Evolutionary conservation across 1,284 basidiomycete species (phyloP).

Genomic region (Microbotryum silenes-acaulis): DNA sequence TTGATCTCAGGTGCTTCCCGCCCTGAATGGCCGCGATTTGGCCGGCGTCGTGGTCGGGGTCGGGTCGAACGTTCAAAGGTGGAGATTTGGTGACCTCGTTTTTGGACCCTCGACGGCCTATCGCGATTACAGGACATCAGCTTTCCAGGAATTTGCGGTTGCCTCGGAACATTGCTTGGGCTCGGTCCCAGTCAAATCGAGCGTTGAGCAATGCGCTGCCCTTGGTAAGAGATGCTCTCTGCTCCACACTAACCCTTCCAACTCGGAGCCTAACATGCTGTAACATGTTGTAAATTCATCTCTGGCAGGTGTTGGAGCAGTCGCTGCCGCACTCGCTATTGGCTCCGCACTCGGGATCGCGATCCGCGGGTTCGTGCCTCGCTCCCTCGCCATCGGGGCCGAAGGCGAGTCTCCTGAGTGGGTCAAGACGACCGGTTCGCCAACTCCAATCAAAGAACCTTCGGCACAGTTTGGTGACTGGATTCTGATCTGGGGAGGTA

Average conservation of each 20-base stretch:
- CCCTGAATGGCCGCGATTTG: constrained; percentile 10
- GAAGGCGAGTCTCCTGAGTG: constrained; percentile 12
- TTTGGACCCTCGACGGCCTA: constrained; percentile 16
- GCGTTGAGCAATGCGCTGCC: constrained; percentile 11
- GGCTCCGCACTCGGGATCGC: constrained; percentile 8
- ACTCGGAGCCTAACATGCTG: too few relatives aligned
- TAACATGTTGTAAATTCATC: background rate
- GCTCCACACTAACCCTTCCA: too few relatives aligned
- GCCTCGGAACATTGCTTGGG: constrained; percentile 13
- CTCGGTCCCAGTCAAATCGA: background rate
- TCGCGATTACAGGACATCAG: constrained; percentile 16
- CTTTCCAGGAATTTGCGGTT: constrained; percentile 15
- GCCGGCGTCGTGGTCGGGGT: constrained; percentile 9
- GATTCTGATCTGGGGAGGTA: constrained; percentile 20
- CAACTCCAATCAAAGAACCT: background rate
- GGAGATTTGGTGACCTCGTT: constrained; percentile 6
- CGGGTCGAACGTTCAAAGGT: constrained; percentile 3
- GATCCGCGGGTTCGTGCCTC: constrained; percentile 11
- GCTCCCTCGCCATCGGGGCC: constrained; percentile 5
- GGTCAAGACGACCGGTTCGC: constrained; percentile 1
- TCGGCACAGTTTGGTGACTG: constrained; percentile 3
- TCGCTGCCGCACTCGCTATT: constrained; percentile 11
- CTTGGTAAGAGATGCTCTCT: constrained; percentile 3
- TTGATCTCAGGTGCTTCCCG: constrained; percentile 7
- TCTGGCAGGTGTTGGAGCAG: constrained; percentile 8